Evolutionary conservation across 164 flowering plant genomes (phyloP).

Genomic region (Berberis thunbergii): DNA sequence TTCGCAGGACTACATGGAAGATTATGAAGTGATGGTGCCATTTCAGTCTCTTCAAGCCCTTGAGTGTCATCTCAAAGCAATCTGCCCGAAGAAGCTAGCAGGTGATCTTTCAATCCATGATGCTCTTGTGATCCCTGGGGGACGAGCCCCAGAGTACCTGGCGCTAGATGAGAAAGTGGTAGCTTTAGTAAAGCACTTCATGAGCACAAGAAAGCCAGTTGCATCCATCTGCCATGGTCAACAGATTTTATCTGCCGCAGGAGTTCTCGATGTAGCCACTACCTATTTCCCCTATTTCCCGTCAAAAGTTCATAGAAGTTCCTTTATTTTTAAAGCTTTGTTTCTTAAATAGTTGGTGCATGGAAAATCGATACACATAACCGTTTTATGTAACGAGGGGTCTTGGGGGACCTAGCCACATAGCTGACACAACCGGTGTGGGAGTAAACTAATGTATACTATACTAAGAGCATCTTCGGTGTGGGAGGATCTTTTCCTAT

Average conservation of each 20-base stretch:
- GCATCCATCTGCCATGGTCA: constrained; percentile 99
- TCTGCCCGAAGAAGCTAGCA: constrained; percentile 69
- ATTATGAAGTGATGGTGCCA: constrained; percentile 90
- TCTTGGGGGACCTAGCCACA: too few relatives aligned
- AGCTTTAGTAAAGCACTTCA: constrained; percentile 61
- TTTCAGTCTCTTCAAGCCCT: constrained; percentile 92
- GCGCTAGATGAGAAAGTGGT: constrained; percentile 69
- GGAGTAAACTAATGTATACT: too few relatives aligned
- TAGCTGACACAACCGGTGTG: too few relatives aligned
- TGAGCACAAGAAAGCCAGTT: constrained; percentile 73
- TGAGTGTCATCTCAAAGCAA: constrained; percentile 84
- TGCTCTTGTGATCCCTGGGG: constrained; percentile 97
- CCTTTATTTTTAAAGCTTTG: too few relatives aligned
- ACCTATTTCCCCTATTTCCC: not conserved
- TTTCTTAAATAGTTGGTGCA: too few relatives aligned
- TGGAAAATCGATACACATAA: too few relatives aligned
- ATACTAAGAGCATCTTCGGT: too few relatives aligned
- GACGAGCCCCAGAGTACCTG: constrained; percentile 91
- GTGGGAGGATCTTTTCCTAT: too few relatives aligned
- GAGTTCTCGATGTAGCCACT: constrained; percentile 69
- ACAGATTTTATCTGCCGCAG: constrained; percentile 92
- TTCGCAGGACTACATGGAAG: constrained; percentile 93
- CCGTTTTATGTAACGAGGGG: too few relatives aligned
- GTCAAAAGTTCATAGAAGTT: not conserved
- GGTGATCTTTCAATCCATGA: constrained; percentile 79